These are phyloP conservation scores for Trichosporon coremiiforme DNA, from an alignment of 1,284 basidiomycete species.

Conservation along the genomic window DNA sequence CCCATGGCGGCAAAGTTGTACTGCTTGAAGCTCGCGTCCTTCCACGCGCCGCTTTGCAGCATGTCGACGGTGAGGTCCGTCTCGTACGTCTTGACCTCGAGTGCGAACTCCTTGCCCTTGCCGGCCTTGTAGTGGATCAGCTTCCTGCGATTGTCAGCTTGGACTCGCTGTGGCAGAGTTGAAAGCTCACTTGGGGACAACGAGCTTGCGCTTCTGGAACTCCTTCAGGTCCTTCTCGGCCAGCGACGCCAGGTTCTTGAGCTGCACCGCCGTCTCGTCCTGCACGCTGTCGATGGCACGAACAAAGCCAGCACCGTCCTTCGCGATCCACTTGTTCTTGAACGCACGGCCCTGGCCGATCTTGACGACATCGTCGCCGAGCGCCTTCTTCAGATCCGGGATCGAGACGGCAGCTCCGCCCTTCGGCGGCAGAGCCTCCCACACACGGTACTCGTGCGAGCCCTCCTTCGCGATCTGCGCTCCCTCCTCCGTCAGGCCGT, in stretches of 20 bases:
- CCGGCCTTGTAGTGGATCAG: constrained; percentile 88
- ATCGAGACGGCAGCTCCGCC: constrained; percentile 69
- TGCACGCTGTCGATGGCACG: constrained; percentile 68
- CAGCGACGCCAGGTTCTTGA: constrained; percentile 73
- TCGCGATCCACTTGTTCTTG: constrained; percentile 95
- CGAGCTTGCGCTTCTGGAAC: constrained; percentile 87
- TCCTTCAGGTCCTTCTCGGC: constrained; percentile 70
- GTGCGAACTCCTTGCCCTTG: constrained; percentile 87
- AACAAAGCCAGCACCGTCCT: constrained; percentile 85
- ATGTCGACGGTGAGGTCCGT: constrained; percentile 97
- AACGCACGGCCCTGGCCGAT: constrained; percentile 91
- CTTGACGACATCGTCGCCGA: constrained; percentile 83
- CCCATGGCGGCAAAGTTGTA: constrained; percentile 99
- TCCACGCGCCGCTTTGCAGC: constrained; percentile 86
- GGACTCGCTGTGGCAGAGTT: too few relatives aligned
- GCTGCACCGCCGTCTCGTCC: constrained; percentile 73
- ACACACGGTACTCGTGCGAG: constrained; percentile 92
- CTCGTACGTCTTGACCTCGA: constrained; percentile 92
- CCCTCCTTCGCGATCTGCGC: constrained; percentile 73
- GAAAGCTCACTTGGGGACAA: constrained; percentile 33
- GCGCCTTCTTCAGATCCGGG: constrained; percentile 63
- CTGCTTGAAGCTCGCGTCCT: constrained; percentile 88
- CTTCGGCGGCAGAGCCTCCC: constrained; percentile 74
- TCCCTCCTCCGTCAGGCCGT: constrained; percentile 78
- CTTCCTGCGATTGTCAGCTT: constrained; percentile 66